Percentiles rank a stretch among this genome's conserved stretches.
phyloP scores from a whole-genome alignment of 495 filamentous ascomycete species.

The Stereocaulon alpinum region DNA sequence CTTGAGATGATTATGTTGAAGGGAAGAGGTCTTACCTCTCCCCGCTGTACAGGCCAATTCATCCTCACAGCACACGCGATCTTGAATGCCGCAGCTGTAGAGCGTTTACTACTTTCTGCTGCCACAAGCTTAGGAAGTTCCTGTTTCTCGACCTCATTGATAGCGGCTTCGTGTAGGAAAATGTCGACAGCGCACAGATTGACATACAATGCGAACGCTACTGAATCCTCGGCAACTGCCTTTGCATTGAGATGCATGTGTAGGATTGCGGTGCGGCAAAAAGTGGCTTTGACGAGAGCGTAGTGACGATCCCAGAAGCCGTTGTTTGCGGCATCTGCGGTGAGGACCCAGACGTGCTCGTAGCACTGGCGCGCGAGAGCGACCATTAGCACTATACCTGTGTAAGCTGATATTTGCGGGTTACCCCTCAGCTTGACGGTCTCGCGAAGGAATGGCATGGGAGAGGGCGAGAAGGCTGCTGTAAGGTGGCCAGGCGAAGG shows the following conservation, averaged over 20 bases:
- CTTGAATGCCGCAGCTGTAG: not conserved
- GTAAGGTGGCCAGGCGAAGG: not conserved
- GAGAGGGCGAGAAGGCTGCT: not conserved
- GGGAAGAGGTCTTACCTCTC: not conserved
- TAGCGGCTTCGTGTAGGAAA: not conserved
- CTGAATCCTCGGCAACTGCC: not conserved
- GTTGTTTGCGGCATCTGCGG: not conserved
- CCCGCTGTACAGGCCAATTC: not conserved
- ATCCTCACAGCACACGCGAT: not conserved
- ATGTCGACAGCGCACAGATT: not conserved
- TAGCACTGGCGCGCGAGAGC: not conserved
- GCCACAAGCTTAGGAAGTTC: not conserved
- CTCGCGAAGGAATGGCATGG: not conserved
- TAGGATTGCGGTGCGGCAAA: not conserved
- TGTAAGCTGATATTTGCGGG: not conserved
- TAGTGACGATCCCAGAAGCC: not conserved
- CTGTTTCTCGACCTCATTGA: conserved; percentile 1
- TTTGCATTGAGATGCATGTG: conserved; percentile 1
- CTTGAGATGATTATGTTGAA: not conserved
- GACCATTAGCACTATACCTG: not conserved
- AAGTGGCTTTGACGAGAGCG: not conserved
- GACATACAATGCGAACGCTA: not conserved
- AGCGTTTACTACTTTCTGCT: not conserved
- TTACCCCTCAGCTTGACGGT: not conserved
- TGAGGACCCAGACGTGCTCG: not conserved